Evolutionary conservation across 768 basidiomycete genomes (phyloP), one percentile per base, ranked within the genome.

Genomic region (Russula lepida): DNA sequence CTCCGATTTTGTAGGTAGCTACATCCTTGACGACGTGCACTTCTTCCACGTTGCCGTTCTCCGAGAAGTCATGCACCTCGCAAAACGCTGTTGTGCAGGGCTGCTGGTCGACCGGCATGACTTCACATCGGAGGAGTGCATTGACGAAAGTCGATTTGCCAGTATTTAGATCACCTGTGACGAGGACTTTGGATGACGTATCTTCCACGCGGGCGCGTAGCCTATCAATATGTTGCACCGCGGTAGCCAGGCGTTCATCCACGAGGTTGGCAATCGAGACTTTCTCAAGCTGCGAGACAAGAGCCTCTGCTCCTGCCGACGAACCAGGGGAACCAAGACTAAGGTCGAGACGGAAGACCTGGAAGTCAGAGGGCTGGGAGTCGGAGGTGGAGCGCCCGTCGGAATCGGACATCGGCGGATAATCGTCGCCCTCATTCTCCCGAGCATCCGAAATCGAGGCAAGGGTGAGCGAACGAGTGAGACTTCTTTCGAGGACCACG

Each of bases 131-230:
- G 5, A 99, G 83, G 35, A 99, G 78, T 5, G 95, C 92, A 70
- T 99, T 99, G 71, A 99, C 92, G 71, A 99, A 91, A 0, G 97
- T 98, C 21, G 94, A 97, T 75, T 99, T 99, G 68, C 97, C 97
- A 37, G 97, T 89, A 72, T 99, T 99, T 61, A 99, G 80, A 71
- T 99, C 97, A 62, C 97, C 97, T 25, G 97, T 98, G 60, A 99
- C 93, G 65, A 99, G 84, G 53, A 99, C 93, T 72, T 97, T 92
- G 69, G 93, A 95, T 1, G 92, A 89, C 6, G 86, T 92, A 72
- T 98, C 95, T 71, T 89, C 79, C 15, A 98, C 85, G 43, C 97
- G 91, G 53, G 83, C 79, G 35, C 87, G 86, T 64, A 99, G 86
- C 67, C 88, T 88, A 62, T 88, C 81, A 62, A 98, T 82, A 71